Base-by-base conservation (phyloP, 352 stramenopile species). In the Globisporangium nagaii region DNA sequence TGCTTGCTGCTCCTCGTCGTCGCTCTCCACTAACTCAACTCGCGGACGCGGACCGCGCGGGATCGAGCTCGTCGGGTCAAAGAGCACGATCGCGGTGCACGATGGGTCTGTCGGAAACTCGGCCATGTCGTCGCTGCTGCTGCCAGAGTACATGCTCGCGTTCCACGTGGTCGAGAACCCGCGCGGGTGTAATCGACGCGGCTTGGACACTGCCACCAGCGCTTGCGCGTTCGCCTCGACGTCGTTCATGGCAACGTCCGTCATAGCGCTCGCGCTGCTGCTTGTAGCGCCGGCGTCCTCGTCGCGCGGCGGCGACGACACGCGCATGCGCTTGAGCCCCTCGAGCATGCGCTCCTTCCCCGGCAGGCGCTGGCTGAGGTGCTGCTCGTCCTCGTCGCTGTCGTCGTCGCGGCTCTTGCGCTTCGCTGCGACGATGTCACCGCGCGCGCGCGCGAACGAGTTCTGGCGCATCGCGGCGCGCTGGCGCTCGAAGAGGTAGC, bases 281-380 rank as follows among this genome's bases (percentile, higher is more conserved):
- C 58, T 54, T 22, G 32, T 42, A 15, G 42, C 53, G 37, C 32
- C 55, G 4, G 64, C 54, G 1, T 56, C 45, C 8, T 60, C 57
- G 1, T 48, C 51, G 2, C 49, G 54, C 0, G 69, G 67, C 12
- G 79, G 75, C 1, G 73, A 85, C 35, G 76, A 69, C 34, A 91
- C 60, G 10, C 81, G 78, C 72, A 91, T 75, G 39, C 81, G 76
- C 56, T 89, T 91, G 35, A 91, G 48, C 1, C 78, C 66, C n/a
- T 86, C 66, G 34, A 88, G 40, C n/a, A 88, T 58, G 1, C 63
- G 49, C 40, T 67, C 65, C 27, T 63, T 65, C 15, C 44, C 67
- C 44, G 25, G 62, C 6, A 6, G 56, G 30, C 24, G 53, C 24
- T 30, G 40, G 20, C 39, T 32, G 17, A 51, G 40, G 25, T 46